These are phyloP conservation scores for Kwoniella sp. DNA, from an alignment of 768 basidiomycete genomes.

Conservation along the genomic window DNA sequence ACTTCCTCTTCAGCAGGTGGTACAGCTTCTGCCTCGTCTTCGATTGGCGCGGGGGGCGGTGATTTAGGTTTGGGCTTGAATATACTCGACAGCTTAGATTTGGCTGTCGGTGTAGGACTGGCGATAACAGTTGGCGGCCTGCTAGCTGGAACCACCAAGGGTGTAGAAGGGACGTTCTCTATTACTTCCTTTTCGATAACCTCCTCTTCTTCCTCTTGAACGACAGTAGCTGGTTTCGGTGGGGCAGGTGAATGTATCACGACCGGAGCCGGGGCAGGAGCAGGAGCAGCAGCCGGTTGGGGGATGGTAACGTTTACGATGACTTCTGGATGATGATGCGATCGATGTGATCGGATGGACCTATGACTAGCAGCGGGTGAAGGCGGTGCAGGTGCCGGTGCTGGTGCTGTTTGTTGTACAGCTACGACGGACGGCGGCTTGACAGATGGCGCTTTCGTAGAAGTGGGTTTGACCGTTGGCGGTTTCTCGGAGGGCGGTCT, in stretches of 20 bases:
- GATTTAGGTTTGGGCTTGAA: constrained; percentile 10
- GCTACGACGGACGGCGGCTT: neutral
- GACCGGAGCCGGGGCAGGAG: constrained; percentile 9
- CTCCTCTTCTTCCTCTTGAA: neutral
- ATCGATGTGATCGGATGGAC: constrained; percentile 19
- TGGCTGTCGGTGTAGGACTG: constrained; percentile 12
- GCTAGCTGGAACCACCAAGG: constrained; percentile 11
- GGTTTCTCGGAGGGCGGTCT: constrained; percentile 18
- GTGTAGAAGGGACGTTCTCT: constrained; percentile 5
- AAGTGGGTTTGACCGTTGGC: constrained; percentile 12
- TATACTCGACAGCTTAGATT: constrained; percentile 13
- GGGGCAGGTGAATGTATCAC: constrained; percentile 8
- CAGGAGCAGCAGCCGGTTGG: constrained; percentile 17
- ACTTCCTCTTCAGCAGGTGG: constrained; percentile 15
- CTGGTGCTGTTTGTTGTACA: neutral
- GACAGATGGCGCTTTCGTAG: constrained; percentile 7
- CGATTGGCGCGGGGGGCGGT: neutral
- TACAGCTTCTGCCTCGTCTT: constrained; percentile 4
- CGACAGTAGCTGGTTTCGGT: constrained; percentile 6
- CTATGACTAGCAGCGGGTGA: constrained; percentile 15
- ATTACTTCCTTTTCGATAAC: constrained; percentile 11
- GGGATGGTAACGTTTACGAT: constrained; percentile 43
- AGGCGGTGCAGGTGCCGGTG: constrained; percentile 5
- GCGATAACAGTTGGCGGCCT: constrained; percentile 11
- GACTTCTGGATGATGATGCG: constrained; percentile 38